Evolutionary conservation across 1,284 basidiomycete genomes (phyloP), one percentile per base, ranked within the genome.

Genomic region (Microstroma glucosiphilum): DNA sequence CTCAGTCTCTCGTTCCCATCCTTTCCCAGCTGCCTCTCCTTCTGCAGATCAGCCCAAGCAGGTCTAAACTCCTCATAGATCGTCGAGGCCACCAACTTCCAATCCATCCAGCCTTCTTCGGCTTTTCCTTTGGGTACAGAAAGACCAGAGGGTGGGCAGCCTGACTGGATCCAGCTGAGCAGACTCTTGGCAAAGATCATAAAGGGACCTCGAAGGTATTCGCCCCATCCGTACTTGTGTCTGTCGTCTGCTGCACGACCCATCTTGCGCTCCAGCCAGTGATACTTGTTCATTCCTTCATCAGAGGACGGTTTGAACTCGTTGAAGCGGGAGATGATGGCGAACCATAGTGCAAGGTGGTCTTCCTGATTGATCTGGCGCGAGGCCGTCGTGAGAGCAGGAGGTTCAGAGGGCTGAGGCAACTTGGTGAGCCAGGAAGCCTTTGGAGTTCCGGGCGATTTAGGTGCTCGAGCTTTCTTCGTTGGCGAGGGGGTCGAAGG

Each of bases 261-360:
- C 46, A 48, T 3, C 46, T 48, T 23, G 17, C 23, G 17, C 46
- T 48, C 46, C 46, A 48, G 46, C 46, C 46, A 48, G n/a, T 48
- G 46, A 12, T 48, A 48, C 46, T 48, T 48, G 46, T 48, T 48
- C n/a, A 23, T 12, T 6, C n/a, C 46, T 12, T n/a, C 46, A 3
- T n/a, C 46, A n/a, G 17, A 4, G 17, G n/a, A 7, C 7, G 46
- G 46, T 12, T n/a, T 23, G n/a, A 4, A 48, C 11, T 48, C 46
- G 23, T 48, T 23, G 46, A 48, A 48, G 46, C 46, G 17, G 46
- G n/a, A n/a, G 46, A 48, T n/a, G 46, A 48, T 48, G n/a, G n/a
- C 23, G 46, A 48, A 23, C 46, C 46, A 48, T 3, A 48, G 6
- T 48, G 46, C 46, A 3, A 48, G 46, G 23, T 48, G 23, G 46